These are phyloP conservation scores for Vaccinium myrtillus DNA, from an alignment of 148 eudicot genomes.

Conservation along the genomic window DNA sequence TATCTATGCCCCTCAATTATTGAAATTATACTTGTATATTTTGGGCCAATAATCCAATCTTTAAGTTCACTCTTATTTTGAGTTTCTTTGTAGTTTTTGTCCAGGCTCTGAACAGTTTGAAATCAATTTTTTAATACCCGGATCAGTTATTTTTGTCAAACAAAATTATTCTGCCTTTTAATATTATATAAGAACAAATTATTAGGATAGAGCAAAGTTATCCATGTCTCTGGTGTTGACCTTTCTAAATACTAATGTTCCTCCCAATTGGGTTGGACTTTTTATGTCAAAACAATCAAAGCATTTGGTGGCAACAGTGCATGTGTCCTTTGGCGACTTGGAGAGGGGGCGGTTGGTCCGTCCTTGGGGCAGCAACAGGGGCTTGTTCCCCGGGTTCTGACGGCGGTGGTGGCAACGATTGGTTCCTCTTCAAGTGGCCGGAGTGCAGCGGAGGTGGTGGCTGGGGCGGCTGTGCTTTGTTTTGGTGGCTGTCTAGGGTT, in stretches of 20 bases:
- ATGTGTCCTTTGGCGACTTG: background rate
- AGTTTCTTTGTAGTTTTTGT: background rate
- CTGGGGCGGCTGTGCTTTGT: too few species aligned
- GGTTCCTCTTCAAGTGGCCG: too few species aligned
- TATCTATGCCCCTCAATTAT: constrained; percentile 8
- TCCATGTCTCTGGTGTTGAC: background rate
- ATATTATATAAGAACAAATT: background rate
- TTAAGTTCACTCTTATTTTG: background rate
- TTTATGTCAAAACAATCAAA: background rate
- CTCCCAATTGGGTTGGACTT: background rate
- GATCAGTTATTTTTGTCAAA: background rate
- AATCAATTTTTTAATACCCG: background rate
- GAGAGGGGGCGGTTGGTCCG: too few species aligned
- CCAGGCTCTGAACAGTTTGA: background rate
- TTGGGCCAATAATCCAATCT: background rate
- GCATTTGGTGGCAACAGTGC: constrained; percentile 1
- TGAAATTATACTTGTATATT: background rate
- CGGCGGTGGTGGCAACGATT: too few species aligned
- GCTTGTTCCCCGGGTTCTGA: too few species aligned
- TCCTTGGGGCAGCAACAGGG: too few species aligned
- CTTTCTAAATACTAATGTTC: background rate
- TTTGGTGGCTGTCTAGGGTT: too few species aligned
- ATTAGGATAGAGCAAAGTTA: background rate
- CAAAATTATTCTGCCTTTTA: background rate
- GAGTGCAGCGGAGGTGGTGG: too few species aligned